Percentiles rank a stretch among this genome's conserved stretches.
phyloP scores from a whole-genome alignment of 1,284 basidiomycete genomes.

The Naganishia sp. region DNA sequence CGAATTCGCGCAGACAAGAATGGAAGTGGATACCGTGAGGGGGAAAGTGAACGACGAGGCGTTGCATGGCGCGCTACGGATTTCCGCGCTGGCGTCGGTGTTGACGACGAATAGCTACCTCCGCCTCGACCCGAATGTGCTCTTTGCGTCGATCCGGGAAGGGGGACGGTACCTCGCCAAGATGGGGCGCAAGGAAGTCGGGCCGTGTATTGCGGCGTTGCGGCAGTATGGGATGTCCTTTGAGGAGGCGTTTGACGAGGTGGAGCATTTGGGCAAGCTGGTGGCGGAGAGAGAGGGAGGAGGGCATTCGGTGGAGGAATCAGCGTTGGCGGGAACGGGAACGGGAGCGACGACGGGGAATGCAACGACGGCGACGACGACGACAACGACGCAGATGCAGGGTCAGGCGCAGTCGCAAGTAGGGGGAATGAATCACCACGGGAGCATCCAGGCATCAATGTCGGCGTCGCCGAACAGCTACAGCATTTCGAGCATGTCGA shows the following conservation, averaged over 20 bases:
- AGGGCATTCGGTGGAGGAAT: too few species aligned
- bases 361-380: neutral
- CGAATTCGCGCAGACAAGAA: conserved; percentile 21
- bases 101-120: conserved; percentile 80
- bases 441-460: conserved; percentile 8
- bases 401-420: neutral
- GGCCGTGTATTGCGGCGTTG: conserved; percentile 77
- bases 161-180: conserved; percentile 78
- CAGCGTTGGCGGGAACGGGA: too few species aligned
- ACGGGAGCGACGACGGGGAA: too few species aligned
- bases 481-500: conserved; percentile 23
- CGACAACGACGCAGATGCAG: neutral
- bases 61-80: conserved; percentile 76
- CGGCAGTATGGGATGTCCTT: conserved; percentile 70
- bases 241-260: conserved; percentile 78
- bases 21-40: conserved; percentile 66
- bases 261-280: conserved; percentile 57
- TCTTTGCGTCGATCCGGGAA: conserved; percentile 79
- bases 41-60: conserved; percentile 75
- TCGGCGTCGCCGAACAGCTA: conserved; percentile 22
- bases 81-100: conserved; percentile 78
- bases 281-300: neutral
- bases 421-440: conserved; percentile 1
- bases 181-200: conserved; percentile 75
- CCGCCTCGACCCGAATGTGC: conserved; percentile 65